phyloP scores from a whole-genome alignment of 108 stramenopile genomes.

The Seminavis robusta region DNA sequence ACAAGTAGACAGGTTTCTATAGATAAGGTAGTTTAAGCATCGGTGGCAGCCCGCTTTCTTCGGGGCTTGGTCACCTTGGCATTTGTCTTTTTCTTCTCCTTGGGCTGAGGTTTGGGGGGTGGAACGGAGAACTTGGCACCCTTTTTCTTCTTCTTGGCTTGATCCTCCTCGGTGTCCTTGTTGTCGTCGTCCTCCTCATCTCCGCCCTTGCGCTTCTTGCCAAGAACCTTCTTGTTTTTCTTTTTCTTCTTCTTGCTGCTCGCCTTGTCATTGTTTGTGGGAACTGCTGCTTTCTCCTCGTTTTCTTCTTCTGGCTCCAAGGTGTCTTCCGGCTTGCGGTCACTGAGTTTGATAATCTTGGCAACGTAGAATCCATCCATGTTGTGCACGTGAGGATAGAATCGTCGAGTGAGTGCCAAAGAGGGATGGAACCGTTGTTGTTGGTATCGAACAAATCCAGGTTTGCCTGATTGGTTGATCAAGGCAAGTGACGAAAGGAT shows the following conservation, averaged over 20 bases:
- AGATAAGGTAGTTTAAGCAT: no score
- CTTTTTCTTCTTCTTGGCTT: constrained; percentile 40
- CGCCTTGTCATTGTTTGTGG: no score
- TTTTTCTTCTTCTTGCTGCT: constrained; percentile 12
- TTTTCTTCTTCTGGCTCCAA: constrained; percentile 6
- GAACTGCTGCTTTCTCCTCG: no score
- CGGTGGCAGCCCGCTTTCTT: no score
- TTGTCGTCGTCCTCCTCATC: constrained; percentile 25
- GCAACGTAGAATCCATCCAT: constrained; percentile 99
- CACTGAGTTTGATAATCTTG: constrained; percentile 93
- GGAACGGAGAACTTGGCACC: constrained; percentile 39
- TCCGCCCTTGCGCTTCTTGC: constrained; percentile 8
- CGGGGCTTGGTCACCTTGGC: constrained; percentile 80
- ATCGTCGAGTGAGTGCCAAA: constrained; percentile 86
- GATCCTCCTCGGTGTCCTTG: constrained; percentile 23
- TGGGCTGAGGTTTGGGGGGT: constrained; percentile 11
- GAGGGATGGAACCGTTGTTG: constrained; percentile 97
- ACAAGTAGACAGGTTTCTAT: no score
- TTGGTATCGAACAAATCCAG: constrained; percentile 93
- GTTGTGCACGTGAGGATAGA: constrained; percentile 99
- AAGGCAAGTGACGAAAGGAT: neutral
- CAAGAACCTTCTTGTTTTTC: constrained; percentile 9
- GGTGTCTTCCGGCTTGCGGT: constrained; percentile 34
- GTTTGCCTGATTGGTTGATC: constrained; percentile 46
- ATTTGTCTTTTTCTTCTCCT: constrained; percentile 55